phyloP scores from a whole-genome alignment of 208 protist species.

The Trypanosoma theileri region DNA sequence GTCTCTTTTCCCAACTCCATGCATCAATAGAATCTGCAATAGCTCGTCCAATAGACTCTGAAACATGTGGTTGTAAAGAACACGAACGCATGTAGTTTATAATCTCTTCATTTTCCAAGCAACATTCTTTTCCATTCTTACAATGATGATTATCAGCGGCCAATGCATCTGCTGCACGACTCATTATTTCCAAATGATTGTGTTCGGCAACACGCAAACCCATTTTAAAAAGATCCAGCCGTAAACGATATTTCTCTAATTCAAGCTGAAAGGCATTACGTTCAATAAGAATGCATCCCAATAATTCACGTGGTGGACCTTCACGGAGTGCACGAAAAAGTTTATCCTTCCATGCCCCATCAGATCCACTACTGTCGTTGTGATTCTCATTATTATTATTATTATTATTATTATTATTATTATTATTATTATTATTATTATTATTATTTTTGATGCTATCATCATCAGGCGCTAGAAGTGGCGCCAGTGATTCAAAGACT shows the following conservation, averaged over 20 bases:
- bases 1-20: conserved; percentile 42
- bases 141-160: conserved; percentile 17
- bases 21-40: conserved; percentile 78
- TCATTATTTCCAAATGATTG: conserved; percentile 83
- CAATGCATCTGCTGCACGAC: conserved; percentile 49
- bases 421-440: not conserved
- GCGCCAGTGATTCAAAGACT: conserved; percentile 21
- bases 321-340: conserved; percentile 34
- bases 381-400: not conserved
- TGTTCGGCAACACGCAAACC: conserved; percentile 86
- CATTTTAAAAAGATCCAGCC: conserved; percentile 78
- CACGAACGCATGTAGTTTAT: conserved; percentile 82
- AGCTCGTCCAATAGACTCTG: conserved; percentile 53
- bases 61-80: conserved; percentile 52
- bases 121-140: conserved; percentile 24
- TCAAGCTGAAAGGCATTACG: conserved; percentile 87
- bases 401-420: not conserved
- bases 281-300: conserved; percentile 81
- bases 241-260: conserved; percentile 77
- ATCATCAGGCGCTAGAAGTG: conserved; percentile 14
- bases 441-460: not conserved
- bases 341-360: not conserved
- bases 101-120: conserved; percentile 65
- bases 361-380: no score
- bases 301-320: conserved; percentile 68